Base-by-base conservation (phyloP, 1,139 yeast species). In the Trichomonascaceae sp. region DNA sequence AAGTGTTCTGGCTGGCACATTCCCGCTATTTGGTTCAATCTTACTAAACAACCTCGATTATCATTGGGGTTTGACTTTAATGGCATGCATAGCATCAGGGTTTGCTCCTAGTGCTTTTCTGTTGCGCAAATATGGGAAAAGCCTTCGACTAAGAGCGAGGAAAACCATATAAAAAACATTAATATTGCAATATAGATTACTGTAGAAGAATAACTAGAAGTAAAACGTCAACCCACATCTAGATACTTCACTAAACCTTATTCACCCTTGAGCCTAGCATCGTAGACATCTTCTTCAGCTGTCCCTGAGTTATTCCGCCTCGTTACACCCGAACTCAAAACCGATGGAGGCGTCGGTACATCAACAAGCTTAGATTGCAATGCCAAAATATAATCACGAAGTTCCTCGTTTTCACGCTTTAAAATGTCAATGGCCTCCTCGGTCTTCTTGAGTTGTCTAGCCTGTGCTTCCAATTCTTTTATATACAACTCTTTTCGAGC, bases 401-500 rank as follows among this genome's bases (percentile, higher is more conserved):
- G 76, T 66, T 84, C 84, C 63, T 79, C 73, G 70, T 86, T 87
- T 66, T 87, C 95, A 43, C 79, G 77, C 54, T 82, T 77, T 60
- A 87, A 75, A 20, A 78, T 80, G 55, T 83, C 87, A 60, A 86
- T 78, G 13, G 83, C 79, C 60, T 80, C 83, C 65, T 81, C 80
- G 62, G 85, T 72, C 38, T 73, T 73, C 57, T 80, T 81, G 50
- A 81, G 80, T 66, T 84, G 85, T 49, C 78, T 76, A 5, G 87
- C 87, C 66, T 83, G 83, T 43, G 74, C 70, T 71, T 89, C 96
- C 58, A 89, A 75, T 51, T 87, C 91, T 69, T 83, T 85, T 61
- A 89, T 82, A 64, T 87, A 83, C 57, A 80, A 79, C 62, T 87
- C 96, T 66, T 86, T 84, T 55, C 96, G 77, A 65, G 82, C 84